phyloP scores from a whole-genome alignment of 2,329 filamentous ascomycete genomes.

The Xylariaceae sp. region DNA sequence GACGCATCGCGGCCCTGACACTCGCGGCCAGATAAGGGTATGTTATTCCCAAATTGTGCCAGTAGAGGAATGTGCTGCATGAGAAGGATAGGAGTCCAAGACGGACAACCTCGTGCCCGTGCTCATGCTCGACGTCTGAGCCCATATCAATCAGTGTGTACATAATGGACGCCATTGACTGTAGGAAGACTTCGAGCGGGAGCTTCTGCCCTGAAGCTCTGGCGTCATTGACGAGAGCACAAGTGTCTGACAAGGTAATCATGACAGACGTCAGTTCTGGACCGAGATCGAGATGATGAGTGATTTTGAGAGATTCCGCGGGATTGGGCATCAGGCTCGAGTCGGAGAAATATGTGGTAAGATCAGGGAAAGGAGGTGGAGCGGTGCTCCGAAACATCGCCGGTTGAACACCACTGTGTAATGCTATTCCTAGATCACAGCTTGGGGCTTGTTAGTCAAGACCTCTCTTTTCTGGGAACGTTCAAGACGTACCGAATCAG shows the following conservation, averaged over 20 bases:
- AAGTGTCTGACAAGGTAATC: constrained; percentile 25
- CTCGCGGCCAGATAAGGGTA: constrained; percentile 18
- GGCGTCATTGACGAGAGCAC: constrained; percentile 26
- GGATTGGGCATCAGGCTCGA: no score
- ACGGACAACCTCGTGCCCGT: constrained; percentile 36
- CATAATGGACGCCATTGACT: constrained; percentile 37
- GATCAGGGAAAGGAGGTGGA: no score
- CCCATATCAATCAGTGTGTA: constrained; percentile 39
- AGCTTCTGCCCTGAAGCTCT: constrained; percentile 19
- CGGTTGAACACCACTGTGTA: neutral
- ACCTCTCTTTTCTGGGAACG: neutral
- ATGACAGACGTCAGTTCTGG: constrained; percentile 19
- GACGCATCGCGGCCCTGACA: constrained; percentile 6
- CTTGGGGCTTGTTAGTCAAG: neutral
- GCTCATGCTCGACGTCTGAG: constrained; percentile 22
- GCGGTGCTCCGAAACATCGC: no score
- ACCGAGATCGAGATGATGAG: constrained; percentile 10
- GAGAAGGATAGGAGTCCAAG: constrained; percentile 39
- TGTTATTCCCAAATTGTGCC: constrained; percentile 26
- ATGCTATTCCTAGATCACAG: neutral
- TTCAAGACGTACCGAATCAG: constrained; percentile 17
- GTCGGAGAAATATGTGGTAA: no score
- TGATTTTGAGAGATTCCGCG: neutral
- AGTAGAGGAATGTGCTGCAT: constrained; percentile 40
- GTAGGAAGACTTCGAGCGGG: constrained; percentile 17